Evolutionary conservation across 2,329 filamentous ascomycete genomes (phyloP), one percentile per base, ranked within the genome.

Genomic region (Gremmenia infestans): DNA sequence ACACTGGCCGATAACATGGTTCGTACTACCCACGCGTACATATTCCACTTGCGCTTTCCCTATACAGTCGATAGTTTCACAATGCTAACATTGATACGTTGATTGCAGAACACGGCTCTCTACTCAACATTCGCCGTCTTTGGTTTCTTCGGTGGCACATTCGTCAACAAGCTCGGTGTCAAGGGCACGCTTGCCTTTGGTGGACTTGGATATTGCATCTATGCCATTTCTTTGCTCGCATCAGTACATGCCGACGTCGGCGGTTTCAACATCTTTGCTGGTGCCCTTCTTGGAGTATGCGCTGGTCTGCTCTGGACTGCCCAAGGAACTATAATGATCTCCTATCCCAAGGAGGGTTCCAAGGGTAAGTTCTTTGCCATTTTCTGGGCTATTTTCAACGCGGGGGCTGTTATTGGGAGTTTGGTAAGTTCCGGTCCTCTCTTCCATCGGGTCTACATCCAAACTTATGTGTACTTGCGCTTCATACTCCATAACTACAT

Each of bases 341-440:
- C 88, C 42, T 96, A 96, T 71, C 91, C 91, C 1, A 78, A 81
- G 19, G 92, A 96, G 73, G 72, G 82, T 36, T 82, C 83, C 61
- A 96, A 96, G 78, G 92, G 92, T 46, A 85, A 86, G 57, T 96
- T 91, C 72, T 96, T 96, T 71, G 88, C 88, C 58, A 86, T 85
- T 76, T 96, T 96, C 75, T 96, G 92, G 92, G 85, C 91, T 71
- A 95, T 97, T 67, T 97, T 96, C 80, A 96, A 96, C 73, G 73
- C 92, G 57, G 92, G 92, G 65, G 91, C 86, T 66, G 91, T 96
- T 59, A 90, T 97, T 71, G 92, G 92, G 60, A 85, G 86, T 67
- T 73, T 86, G 65, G 74, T 78, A 68, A 65, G 74, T 69, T 54
- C 11, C 4, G 6, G 32, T 28, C 35, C 5, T 35, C n/a, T 52